Conservation (phyloP, 495 filamentous ascomycete species). For the Tetracladium setigerum region DNA sequence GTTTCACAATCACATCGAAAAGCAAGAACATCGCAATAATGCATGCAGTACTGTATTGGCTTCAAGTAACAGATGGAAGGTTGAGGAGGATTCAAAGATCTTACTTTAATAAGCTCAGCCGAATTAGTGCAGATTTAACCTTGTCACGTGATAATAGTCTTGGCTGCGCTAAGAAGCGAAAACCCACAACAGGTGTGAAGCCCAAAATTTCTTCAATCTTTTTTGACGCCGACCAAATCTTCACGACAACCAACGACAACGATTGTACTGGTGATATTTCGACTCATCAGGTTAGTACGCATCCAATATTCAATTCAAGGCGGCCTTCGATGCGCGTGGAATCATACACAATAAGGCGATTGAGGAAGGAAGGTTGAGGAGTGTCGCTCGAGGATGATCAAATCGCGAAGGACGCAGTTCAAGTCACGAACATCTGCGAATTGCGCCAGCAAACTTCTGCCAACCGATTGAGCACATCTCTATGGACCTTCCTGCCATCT, state of each 20-base stretch:
- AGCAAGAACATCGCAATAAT: no score
- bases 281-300: slow-evolving; percentile 23
- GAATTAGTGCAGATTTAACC: no score
- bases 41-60: no score
- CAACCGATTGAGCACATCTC: not conserved
- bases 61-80: no score
- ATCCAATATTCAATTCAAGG: not conserved
- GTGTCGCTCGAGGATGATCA: not conserved
- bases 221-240: slow-evolving; percentile 3
- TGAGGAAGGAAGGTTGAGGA: not conserved
- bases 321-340: not conserved
- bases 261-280: slow-evolving; percentile 19
- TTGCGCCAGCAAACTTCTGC: no score
- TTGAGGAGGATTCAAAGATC: no score
- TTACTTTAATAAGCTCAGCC: no score
- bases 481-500: not conserved
- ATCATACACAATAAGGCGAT: slow-evolving; percentile 11
- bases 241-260: slow-evolving; percentile 15
- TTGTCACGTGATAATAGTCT: no score
- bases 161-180: no score
- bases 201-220: not conserved
- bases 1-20: no score
- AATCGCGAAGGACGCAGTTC: slow-evolving; percentile 3
- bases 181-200: no score
- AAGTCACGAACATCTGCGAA: not conserved